Base-by-base conservation (phyloP, 345 rosid genomes). In the Hirschfeldia incana region DNA sequence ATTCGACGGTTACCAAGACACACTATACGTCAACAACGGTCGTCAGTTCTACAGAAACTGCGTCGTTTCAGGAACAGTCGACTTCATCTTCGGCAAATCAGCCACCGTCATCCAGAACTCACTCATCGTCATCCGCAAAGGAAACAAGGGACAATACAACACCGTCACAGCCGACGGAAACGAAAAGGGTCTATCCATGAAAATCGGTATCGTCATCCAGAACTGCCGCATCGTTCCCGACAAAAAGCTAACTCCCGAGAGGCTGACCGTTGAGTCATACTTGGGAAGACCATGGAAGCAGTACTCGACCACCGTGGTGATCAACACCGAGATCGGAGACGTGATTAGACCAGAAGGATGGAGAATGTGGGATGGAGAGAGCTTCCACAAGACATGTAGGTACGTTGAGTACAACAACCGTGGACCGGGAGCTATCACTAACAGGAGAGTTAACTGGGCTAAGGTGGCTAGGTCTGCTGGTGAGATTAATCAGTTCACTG, bases 251-350 rank as follows among this genome's bases (percentile, higher is more conserved):
- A 74, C 61, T 0, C 74, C 89, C 0, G 77, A 68, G 11, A 88
- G 85, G 51, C 57, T 86, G 29, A 68, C 55, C 11, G 72, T 83
- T 28, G 79, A 30, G 76, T 84, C 92, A 1, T 94, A 85, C 84
- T 72, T 93, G 60, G 97, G 98, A 6, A 76, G 98, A 64, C 97
- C 98, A 0, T 91, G 97, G 98, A 91, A 88, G 83, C 12, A 75
- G 26, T 83, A n/a, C 51, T 77, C 97, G 0, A 83, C 85, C 28
- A 85, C 97, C 16, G 88, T 87, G 11, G 21, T 91, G 2, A 87
- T 90, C 82, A 92, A 94, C 81, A 17, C 82, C 0, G 81, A 81
- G 53, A 44, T 94, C 1, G 97, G 88, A 0, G 97, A 90, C 58
- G 46, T 89, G 75, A 85, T 93, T 16, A 86, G 83, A 10, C 90